phyloP scores from a whole-genome alignment of 768 basidiomycete genomes.

The Boletus pseudopeckii region DNA sequence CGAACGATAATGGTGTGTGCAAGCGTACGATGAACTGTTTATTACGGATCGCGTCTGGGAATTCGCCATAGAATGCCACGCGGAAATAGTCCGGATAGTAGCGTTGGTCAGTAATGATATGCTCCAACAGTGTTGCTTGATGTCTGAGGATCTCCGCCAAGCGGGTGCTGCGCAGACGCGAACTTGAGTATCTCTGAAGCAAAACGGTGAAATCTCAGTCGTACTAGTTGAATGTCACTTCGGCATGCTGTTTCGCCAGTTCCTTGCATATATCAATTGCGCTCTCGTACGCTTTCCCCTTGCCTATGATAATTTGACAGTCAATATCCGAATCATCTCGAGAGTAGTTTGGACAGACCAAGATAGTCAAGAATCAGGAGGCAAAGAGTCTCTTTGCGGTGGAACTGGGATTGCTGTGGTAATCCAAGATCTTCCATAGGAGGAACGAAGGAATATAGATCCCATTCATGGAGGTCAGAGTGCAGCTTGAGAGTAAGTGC shows the following conservation, averaged over 20 bases:
- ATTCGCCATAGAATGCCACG: slow-evolving; percentile 90
- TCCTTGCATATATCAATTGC: slow-evolving; percentile 94
- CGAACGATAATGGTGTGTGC: neutral
- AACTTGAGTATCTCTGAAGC: slow-evolving; percentile 2
- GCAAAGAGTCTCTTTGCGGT: slow-evolving; percentile 89
- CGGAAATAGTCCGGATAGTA: slow-evolving; percentile 93
- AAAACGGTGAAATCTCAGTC: slow-evolving; percentile 21
- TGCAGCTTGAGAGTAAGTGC: slow-evolving; percentile 91
- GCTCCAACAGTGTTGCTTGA: slow-evolving; percentile 83
- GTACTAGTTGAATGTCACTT: slow-evolving; percentile 89
- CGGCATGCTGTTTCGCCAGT: slow-evolving; percentile 81
- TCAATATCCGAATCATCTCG: slow-evolving; percentile 1
- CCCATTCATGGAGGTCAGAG: slow-evolving; percentile 92
- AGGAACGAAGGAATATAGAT: slow-evolving; percentile 71
- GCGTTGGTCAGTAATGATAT: slow-evolving; percentile 77
- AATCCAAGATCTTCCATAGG: slow-evolving; percentile 89
- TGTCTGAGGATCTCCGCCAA: slow-evolving; percentile 83
- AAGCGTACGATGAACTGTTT: slow-evolving; percentile 83
- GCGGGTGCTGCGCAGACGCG: slow-evolving; percentile 51
- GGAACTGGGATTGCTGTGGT: slow-evolving; percentile 91
- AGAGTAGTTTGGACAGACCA: slow-evolving; percentile 42
- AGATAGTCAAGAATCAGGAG: slow-evolving; percentile 92
- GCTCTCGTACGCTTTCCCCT: slow-evolving; percentile 96
- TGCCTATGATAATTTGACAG: slow-evolving; percentile 46
- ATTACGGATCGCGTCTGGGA: slow-evolving; percentile 78